These are phyloP conservation scores for Trypanosoma cruzi DNA, from an alignment of 208 protist species.

Conservation along the genomic window DNA sequence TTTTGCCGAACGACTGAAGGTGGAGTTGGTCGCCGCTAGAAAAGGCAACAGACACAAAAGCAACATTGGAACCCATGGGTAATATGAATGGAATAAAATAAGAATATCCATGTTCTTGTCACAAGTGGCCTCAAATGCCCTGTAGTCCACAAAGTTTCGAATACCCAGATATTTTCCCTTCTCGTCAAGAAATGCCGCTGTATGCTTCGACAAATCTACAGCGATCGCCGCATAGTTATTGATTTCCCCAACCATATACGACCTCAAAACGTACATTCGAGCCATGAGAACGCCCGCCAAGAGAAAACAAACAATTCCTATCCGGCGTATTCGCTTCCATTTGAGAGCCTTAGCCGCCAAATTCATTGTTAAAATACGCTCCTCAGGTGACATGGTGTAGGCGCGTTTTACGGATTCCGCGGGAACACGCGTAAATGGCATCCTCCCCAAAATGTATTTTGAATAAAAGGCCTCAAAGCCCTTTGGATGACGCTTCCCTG, in stretches of 20 bases:
- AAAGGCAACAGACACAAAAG: constrained; percentile 73
- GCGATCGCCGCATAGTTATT: constrained; percentile 51
- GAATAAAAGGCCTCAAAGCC: constrained; percentile 81
- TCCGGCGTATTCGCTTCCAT: constrained; percentile 30
- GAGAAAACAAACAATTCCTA: constrained; percentile 36
- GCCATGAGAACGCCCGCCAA: constrained; percentile 34
- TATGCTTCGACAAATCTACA: constrained; percentile 55
- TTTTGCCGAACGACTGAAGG: constrained; percentile 48
- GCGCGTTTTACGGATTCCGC: constrained; percentile 52
- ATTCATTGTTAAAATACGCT: constrained; percentile 52
- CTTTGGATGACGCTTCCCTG: constrained; percentile 39
- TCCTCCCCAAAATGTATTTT: constrained; percentile 40
- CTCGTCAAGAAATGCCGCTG: constrained; percentile 54
- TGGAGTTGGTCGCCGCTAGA: constrained; percentile 46
- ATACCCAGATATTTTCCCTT: constrained; percentile 55
- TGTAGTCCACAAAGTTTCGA: constrained; percentile 75
- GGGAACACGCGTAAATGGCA: constrained; percentile 39
- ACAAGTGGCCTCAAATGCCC: constrained; percentile 57
- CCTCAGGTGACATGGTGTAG: constrained; percentile 53
- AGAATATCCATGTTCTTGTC: constrained; percentile 66
- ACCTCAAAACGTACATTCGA: constrained; percentile 39
- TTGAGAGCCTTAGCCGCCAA: constrained; percentile 36
- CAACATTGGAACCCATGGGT: constrained; percentile 81
- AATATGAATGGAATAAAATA: constrained; percentile 55
- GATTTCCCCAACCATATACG: constrained; percentile 44